Base-by-base conservation (phyloP, 306 rosid genomes). In the Glycine tomentella region DNA sequence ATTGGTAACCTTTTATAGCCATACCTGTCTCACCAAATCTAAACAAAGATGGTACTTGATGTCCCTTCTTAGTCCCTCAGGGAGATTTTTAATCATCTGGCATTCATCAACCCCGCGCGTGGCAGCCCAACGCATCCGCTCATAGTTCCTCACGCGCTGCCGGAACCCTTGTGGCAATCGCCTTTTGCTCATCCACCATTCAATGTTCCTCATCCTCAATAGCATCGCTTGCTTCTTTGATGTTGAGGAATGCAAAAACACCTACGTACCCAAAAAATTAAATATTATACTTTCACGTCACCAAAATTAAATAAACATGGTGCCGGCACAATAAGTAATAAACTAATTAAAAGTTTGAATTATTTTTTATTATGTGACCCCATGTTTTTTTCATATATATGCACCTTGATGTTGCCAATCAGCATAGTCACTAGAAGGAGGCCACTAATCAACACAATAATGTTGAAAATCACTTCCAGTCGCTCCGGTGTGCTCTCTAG, bases 101-200 rank as follows among this genome's bases (percentile, higher is more conserved):
- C 88, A 90, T 57, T 95, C 99, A 50, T 95, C 99, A 0, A 95
- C 99, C 0, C 99, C 98, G 0, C 98, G 97, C 92, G 77, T 93
- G 0, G 99, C 96, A 0, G 99, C 98, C 99, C 97, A 95, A 8
- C 90, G 78, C 42, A 93, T 98, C 13, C 98, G 82, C 85, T 95
- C 99, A 20, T 90, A 95, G 90, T 81, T 93, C 1, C 96, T 90
- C 64, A 95, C 99, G 0, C 97, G 90, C 31, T 95, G 99, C 69
- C 94, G 49, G 31, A 89, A 92, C 12, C 86, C 92, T 42, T 73
- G 86, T 3, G 99, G 99, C 86, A 95, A 81, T 0, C 53, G 84
- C 88, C 97, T 88, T 84, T 91, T 93, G 82, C 89, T 88, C 99
- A 95, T 93, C 99, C 98, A 93, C 99, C 98, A 93, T 75, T 95